Conservation (phyloP, 257 asterid genomes). For the Gentiana dahurica region DNA sequence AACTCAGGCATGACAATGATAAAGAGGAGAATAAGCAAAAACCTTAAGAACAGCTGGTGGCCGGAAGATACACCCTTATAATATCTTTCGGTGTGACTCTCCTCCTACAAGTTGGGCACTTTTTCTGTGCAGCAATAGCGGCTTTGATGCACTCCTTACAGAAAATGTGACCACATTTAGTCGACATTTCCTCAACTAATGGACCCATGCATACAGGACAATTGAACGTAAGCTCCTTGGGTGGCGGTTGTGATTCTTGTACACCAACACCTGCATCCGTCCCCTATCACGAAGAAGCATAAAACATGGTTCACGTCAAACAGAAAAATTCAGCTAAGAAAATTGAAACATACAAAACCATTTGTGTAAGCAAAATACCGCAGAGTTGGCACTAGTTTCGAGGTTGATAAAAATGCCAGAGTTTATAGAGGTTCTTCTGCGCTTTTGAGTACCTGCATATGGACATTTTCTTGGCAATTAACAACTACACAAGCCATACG, state of each 20-base stretch:
- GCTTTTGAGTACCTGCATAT: conserved; percentile 22
- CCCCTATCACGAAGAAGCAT: conserved; percentile 17
- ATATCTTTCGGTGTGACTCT: conserved; percentile 49
- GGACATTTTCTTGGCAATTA: conserved; percentile 46
- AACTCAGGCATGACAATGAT: no score
- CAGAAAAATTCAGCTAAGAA: neutral
- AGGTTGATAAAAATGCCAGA: conserved; percentile 46
- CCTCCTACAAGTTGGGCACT: conserved; percentile 92
- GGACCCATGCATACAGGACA: conserved; percentile 93
- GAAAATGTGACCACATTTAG: conserved; percentile 93
- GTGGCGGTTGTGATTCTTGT: conserved; percentile 31
- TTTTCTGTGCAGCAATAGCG: conserved; percentile 64
- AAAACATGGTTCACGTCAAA: neutral
- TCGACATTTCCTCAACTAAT: conserved; percentile 65
- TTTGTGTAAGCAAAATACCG: conserved; percentile 24
- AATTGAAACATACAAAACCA: neutral
- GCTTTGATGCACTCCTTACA: conserved; percentile 84
- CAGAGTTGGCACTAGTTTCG: conserved; percentile 47
- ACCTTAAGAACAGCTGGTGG: conserved; percentile 42
- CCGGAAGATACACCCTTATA: conserved; percentile 75
- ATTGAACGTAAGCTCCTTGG: conserved; percentile 56
- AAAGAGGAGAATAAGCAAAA: conserved; percentile 8
- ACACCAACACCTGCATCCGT: conserved; percentile 16
- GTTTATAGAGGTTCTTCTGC: conserved; percentile 45
- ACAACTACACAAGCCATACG: neutral